Base-by-base conservation (phyloP, 1,284 basidiomycete genomes). In the Naganishia sp. region DNA sequence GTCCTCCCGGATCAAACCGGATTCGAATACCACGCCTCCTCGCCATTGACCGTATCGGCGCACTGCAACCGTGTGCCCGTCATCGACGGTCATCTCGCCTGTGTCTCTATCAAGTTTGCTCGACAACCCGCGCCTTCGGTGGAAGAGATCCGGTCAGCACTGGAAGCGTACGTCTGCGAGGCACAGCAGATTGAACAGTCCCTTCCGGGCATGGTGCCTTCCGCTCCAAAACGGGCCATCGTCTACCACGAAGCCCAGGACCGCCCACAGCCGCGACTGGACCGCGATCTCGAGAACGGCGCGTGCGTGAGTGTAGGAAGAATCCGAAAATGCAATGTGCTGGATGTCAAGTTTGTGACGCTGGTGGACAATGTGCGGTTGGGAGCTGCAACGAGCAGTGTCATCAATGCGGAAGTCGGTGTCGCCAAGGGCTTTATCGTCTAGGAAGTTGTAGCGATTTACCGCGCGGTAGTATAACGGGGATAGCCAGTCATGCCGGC, bases 381-480 rank as follows among this genome's bases (percentile, higher is more conserved):
- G 71, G 95, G 96, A 7, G 95, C 95, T 11, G 95, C 96, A 57
- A 99, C 96, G 52, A 93, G 90, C 73, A 94, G 91, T 68, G 92
- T 99, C 77, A 95, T 99, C 78, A 99, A 99, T 78, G 96, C 95
- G 4, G 95, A 99, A 83, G 82, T 91, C 46, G 94, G 94, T n/a
- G 86, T 95, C 5, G 80, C 89, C 64, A 92, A 90, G 81, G 92
- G 90, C 13, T 81, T 88, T 23, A 66, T 66, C 32, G 65, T 66
- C 17, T 66, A 62, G 58, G 39, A 39, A 10, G 35, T 39, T 39
- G 35, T 39, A 39, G 35, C 35, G 13, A 39, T 39, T 2, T 4
- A 39, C 35, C 35, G 35, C 35, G 2, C 13, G 35, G 35, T 39
- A 28, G 28, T 28, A 28, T 28, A 28, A 28, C 28, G 28, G 28